Evolutionary conservation across 768 basidiomycete species (phyloP).

Genomic region (Lentinula lateritia): DNA sequence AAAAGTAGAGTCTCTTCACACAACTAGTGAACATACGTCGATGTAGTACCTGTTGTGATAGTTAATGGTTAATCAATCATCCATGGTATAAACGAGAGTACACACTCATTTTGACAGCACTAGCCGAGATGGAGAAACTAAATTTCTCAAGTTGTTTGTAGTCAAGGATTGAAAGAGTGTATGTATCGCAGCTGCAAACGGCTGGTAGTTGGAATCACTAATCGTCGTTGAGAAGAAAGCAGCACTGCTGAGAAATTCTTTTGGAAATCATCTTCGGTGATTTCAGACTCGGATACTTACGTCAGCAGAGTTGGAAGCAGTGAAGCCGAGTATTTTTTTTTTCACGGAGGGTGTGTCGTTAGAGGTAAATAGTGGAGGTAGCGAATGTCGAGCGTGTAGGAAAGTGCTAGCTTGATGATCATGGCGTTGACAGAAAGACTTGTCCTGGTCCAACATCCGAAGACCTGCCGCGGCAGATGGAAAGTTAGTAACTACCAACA

Average conservation of each 20-base stretch:
- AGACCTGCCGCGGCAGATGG: not conserved
- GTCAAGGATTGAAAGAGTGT: not conserved
- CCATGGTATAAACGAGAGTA: not conserved
- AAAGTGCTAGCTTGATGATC: not conserved
- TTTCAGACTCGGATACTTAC: not conserved
- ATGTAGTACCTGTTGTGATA: not conserved
- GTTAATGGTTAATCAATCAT: no score
- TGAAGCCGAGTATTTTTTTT: no score
- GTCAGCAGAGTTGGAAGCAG: not conserved
- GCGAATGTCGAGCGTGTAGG: not conserved
- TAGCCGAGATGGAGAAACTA: not conserved
- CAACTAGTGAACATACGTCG: not conserved
- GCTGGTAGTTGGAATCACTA: not conserved
- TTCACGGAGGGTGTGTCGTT: no score
- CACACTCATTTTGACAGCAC: not conserved
- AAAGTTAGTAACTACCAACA: not conserved
- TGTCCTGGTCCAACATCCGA: not conserved
- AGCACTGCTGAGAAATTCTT: not conserved
- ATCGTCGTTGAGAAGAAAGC: not conserved
- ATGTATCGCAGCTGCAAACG: not conserved
- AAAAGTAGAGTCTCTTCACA: not conserved
- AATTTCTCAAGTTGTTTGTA: not conserved
- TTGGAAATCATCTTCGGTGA: not conserved
- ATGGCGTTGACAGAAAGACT: not conserved
- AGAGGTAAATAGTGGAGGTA: not conserved